Conservation (phyloP, 2,329 filamentous ascomycete genomes). For the Ceratocystis eucalypticola region DNA sequence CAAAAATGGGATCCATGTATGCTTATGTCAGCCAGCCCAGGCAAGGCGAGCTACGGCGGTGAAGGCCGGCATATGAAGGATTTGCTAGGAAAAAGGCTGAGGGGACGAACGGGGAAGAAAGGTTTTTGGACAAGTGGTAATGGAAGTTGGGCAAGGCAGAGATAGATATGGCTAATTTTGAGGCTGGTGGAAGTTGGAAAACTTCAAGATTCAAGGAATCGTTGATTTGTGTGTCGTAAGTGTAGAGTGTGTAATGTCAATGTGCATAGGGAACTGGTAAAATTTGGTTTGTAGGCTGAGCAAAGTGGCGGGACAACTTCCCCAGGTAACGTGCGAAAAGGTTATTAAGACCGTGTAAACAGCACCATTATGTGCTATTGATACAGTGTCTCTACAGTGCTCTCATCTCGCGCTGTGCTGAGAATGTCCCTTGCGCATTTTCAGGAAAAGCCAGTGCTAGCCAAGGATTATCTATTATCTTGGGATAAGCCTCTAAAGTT, state of each 20-base stretch:
- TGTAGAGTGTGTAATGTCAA: not conserved
- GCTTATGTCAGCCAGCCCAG: conserved; percentile 18
- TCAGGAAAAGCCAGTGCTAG: not conserved
- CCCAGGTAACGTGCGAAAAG: too few relatives aligned
- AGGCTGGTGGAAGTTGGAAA: not conserved
- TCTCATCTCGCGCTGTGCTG: not conserved
- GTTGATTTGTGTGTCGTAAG: not conserved
- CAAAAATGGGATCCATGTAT: conserved; percentile 16
- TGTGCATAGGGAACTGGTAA: not conserved
- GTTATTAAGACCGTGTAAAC: not conserved
- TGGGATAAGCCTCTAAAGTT: conserved; percentile 7
- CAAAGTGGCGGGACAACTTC: not conserved
- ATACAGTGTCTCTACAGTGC: conserved; percentile 6
- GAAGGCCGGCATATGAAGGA: not conserved
- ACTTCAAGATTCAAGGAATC: too few relatives aligned
- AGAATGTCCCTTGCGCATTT: conserved; percentile 6
- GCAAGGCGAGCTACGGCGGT: not conserved
- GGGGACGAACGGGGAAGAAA: not conserved
- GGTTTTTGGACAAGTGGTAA: too few relatives aligned
- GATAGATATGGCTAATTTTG: too few relatives aligned
- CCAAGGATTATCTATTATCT: not conserved
- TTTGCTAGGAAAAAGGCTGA: not conserved
- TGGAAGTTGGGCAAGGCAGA: not conserved
- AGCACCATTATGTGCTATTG: too few relatives aligned
- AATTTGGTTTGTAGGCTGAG: not conserved